Base-by-base conservation (phyloP, 305 asterid species). In the Fraxinus floribunda region DNA sequence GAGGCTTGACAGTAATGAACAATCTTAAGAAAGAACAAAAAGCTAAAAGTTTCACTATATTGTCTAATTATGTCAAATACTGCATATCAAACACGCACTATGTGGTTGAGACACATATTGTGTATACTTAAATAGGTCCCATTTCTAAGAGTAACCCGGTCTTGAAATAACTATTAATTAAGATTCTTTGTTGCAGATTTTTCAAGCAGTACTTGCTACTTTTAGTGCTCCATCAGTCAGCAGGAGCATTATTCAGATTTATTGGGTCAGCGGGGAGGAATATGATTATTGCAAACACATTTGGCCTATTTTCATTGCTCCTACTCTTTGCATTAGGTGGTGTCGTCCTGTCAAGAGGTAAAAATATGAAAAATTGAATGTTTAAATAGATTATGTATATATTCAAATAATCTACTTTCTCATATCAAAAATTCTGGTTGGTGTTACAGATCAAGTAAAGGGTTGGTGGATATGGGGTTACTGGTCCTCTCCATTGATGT, bases 381-480 rank as follows among this genome's bases (percentile, higher is more conserved):
- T 46, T 79, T 5, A 70, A 76, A 49, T 64, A 16, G 52, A 83
- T 70, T n/a, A 29, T 30, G 26, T 16, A 5, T 34, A 35, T 16
- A 8, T 13, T 64, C 16, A 29, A 57, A 41, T 11, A 68, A 29
- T 78, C 11, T 7, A 41, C 39, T 32, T 30, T 75, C 38, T 75
- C 85, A 86, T 18, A 87, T 79, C n/a, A 26, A 34, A 66, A 66
- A 5, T 83, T 68, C 46, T 41, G 76, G 18, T 80, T 85, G 84
- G 15, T 46, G 77, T 57, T 68, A 64, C 90, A 92, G 98, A 86
- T 39, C 81, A 89, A 81, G 91, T 94, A 20, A 89, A 89, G 85
- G 82, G 66, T 16, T 93, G 97, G 97, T 93, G 95, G 97, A 4
- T 91, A 0, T 93, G 98, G 98, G 93, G 94, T 8, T 93, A 90